A percentile compares a stretch with the other conserved stretches of the same genome.
These are phyloP conservation scores for Teratosphaeria viscida DNA, from an alignment of 2,329 filamentous ascomycete species.

Conservation along the genomic window DNA sequence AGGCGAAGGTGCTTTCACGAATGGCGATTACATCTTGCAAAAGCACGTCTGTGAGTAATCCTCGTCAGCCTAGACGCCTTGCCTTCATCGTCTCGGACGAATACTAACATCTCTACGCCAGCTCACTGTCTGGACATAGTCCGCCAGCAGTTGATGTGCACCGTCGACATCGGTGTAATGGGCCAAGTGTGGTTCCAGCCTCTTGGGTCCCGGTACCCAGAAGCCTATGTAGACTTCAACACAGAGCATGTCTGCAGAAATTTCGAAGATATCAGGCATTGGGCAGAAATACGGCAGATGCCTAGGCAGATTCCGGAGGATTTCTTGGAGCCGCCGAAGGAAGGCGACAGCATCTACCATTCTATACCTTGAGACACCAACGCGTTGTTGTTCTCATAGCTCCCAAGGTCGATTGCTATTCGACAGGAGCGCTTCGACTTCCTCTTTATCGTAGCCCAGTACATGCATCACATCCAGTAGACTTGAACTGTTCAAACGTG, in stretches of 20 bases:
- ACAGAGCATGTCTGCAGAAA: conserved; percentile 50
- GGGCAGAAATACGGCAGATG: conserved; percentile 45
- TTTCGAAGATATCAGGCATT: conserved; percentile 43
- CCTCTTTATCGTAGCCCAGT: conserved; percentile 42
- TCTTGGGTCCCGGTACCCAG: conserved; percentile 23
- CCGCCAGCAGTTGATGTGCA: conserved; percentile 55
- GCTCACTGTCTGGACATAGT: conserved; percentile 52
- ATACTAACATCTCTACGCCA: conserved; percentile 12
- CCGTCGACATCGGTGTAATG: conserved; percentile 48
- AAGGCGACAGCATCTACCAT: conserved; percentile 20
- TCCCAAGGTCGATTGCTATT: not conserved
- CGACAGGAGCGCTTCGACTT: conserved; percentile 12
- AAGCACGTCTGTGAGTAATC: conserved; percentile 46
- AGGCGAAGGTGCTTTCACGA: conserved; percentile 44
- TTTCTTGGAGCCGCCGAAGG: conserved; percentile 33
- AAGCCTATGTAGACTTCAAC: conserved; percentile 52
- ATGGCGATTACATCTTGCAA: conserved; percentile 44
- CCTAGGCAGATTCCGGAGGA: conserved; percentile 33
- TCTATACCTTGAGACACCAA: conserved; percentile 1
- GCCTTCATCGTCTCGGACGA: too few species aligned
- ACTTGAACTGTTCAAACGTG: conserved; percentile 59
- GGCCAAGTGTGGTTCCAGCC: conserved; percentile 51
- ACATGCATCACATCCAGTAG: conserved; percentile 64
- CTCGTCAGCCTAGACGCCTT: not conserved
- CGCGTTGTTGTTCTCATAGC: not conserved